Evolutionary conservation across 2,329 filamentous ascomycete genomes (phyloP).

Genomic region (Pestalotiopsis sp.): DNA sequence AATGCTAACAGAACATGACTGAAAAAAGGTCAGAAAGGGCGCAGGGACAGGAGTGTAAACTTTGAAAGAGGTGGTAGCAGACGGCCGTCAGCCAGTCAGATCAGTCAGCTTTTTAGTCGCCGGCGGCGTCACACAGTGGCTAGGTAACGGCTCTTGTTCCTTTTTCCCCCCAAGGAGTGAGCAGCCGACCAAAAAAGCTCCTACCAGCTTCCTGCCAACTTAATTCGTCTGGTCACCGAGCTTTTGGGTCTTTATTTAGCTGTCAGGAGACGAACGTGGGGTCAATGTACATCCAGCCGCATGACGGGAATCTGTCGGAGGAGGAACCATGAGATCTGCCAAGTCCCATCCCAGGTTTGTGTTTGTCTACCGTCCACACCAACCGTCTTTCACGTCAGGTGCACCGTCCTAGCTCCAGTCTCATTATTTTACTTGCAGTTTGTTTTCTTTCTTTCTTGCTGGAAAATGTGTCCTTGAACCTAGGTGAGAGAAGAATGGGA

Average conservation of each 20-base stretch:
- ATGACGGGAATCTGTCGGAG: background rate
- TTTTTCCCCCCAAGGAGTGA: background rate
- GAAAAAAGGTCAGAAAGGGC: background rate
- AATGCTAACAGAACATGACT: background rate
- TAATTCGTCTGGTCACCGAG: background rate
- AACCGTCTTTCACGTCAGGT: background rate
- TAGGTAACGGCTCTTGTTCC: background rate
- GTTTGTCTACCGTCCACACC: background rate
- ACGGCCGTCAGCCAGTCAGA: background rate
- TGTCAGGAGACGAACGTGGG: slow-evolving; percentile 7
- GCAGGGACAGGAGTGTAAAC: background rate
- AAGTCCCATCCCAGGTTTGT: background rate
- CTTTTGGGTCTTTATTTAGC: background rate
- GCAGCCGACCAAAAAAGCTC: background rate
- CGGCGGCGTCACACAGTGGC: background rate
- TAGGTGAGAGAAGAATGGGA: background rate
- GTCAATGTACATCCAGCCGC: background rate
- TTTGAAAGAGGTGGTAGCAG: background rate
- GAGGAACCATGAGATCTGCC: background rate
- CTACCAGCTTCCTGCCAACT: background rate
- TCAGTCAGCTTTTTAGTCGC: slow-evolving; percentile 5
- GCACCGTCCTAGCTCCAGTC: background rate
- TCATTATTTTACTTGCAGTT: background rate
- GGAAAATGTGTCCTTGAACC: background rate
- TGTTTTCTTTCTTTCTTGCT: background rate